phyloP scores from a whole-genome alignment of 306 rosid genomes.

The Glycyrrhiza uralensis region DNA sequence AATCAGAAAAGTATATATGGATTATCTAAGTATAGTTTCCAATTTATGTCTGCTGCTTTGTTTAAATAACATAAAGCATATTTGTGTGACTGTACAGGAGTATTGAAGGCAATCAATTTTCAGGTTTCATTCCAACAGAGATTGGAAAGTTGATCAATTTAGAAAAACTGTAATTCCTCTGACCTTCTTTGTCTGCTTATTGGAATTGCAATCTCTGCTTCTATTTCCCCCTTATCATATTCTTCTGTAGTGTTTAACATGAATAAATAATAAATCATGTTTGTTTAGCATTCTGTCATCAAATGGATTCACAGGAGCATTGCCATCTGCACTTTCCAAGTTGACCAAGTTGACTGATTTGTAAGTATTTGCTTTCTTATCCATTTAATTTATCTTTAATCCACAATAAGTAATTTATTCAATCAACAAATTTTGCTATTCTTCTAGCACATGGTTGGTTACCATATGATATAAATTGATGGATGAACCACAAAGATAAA shows the following conservation, averaged over 20 bases:
- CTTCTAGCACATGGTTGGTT: not conserved
- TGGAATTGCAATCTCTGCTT: not conserved
- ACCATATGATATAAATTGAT: not conserved
- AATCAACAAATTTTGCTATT: conserved; percentile 8
- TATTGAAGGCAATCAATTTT: conserved; percentile 76
- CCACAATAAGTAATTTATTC: not conserved
- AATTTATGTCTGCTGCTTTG: not conserved
- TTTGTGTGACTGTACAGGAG: conserved; percentile 54
- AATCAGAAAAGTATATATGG: not conserved
- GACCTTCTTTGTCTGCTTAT: not conserved
- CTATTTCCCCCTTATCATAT: not conserved
- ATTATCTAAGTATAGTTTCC: not conserved
- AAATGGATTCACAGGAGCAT: conserved; percentile 72
- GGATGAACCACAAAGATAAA: no score
- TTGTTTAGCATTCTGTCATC: conserved; percentile 62
- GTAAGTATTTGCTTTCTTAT: conserved; percentile 47
- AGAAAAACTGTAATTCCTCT: conserved; percentile 64
- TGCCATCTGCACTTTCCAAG: conserved; percentile 65
- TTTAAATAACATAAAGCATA: not conserved
- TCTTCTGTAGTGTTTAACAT: conserved; percentile 19
- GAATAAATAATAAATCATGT: conserved; percentile 6
- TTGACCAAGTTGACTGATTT: conserved; percentile 74
- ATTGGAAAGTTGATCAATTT: conserved; percentile 60
- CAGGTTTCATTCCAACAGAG: conserved; percentile 66
- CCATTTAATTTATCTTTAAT: not conserved